Evolutionary conservation across 331 rosid genomes (phyloP).

Genomic region (Acacia pycnantha): DNA sequence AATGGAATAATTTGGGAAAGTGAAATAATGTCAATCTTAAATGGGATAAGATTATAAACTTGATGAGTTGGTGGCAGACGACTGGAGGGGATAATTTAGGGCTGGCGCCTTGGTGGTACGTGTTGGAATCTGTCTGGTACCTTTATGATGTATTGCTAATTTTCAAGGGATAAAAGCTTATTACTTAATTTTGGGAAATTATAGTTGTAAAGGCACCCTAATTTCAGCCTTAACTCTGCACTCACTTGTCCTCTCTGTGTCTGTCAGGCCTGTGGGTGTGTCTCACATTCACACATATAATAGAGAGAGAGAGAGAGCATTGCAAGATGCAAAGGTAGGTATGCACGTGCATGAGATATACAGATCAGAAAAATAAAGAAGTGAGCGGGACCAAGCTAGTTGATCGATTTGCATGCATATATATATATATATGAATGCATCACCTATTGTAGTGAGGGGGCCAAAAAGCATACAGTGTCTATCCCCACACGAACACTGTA

Average conservation of each 20-base stretch:
- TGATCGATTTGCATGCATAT: background rate
- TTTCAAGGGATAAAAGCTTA: constrained; percentile 48
- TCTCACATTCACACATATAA: background rate
- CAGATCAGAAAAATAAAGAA: constrained; percentile 32
- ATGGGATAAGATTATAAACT: background rate
- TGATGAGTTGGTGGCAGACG: constrained; percentile 10
- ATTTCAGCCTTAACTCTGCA: constrained; percentile 47
- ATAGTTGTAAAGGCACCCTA: constrained; percentile 46
- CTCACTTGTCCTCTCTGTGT: constrained; percentile 23
- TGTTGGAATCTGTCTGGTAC: constrained; percentile 59
- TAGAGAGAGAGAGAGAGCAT: constrained; percentile 22
- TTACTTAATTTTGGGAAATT: constrained; percentile 25
- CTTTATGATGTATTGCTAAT: constrained; percentile 34
- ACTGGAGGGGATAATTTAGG: constrained; percentile 16
- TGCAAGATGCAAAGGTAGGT: background rate
- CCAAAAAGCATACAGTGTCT: background rate
- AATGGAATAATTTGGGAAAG: background rate
- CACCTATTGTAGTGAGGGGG: background rate
- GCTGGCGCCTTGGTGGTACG: constrained; percentile 17
- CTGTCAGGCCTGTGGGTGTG: background rate
- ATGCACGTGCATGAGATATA: constrained; percentile 60
- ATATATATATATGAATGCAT: too few species aligned
- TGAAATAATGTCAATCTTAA: background rate
- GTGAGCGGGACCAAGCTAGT: constrained; percentile 22
- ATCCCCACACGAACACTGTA: constrained; percentile 32